These are phyloP conservation scores for Xylariaceae sp. DNA, from an alignment of 2,329 filamentous ascomycete genomes.

Conservation along the genomic window DNA sequence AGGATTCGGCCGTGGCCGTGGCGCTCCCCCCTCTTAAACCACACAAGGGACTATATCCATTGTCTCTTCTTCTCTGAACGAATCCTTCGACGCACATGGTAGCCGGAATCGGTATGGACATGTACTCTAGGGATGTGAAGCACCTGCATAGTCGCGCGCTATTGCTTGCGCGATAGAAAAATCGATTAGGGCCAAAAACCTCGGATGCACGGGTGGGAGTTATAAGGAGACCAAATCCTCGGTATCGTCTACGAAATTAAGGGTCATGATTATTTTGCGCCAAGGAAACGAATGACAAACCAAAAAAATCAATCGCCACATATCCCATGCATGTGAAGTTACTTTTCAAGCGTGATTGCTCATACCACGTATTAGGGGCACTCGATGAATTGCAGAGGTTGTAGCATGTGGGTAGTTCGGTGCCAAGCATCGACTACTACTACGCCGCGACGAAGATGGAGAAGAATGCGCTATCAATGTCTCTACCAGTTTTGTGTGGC, in stretches of 20 bases:
- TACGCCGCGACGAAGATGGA: too few relatives aligned
- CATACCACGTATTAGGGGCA: too few relatives aligned
- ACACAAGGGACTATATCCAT: conserved; percentile 9
- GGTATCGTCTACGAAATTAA: conserved; percentile 35
- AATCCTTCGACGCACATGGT: conserved; percentile 33
- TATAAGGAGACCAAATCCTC: conserved; percentile 37
- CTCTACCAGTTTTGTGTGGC: too few relatives aligned
- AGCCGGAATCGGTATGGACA: conserved; percentile 27
- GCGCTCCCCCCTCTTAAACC: conserved; percentile 66
- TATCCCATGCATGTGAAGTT: too few relatives aligned
- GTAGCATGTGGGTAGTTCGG: too few relatives aligned
- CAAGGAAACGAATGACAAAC: conserved; percentile 25
- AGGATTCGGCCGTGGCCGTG: conserved; percentile 86
- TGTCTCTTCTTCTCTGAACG: conserved; percentile 38
- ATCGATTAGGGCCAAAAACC: conserved; percentile 41
- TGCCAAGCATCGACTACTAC: too few relatives aligned
- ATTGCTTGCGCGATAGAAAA: conserved; percentile 45
- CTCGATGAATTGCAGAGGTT: too few relatives aligned
- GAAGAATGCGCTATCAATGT: too few relatives aligned
- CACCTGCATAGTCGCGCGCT: conserved; percentile 45
- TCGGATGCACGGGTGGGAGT: conserved; percentile 42
- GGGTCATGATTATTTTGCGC: conserved; percentile 37
- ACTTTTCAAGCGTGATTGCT: too few relatives aligned
- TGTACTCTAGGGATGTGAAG: conserved; percentile 38
- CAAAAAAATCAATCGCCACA: conserved; percentile 9